Conservation (phyloP, 345 rosid genomes). For the Populus alba region DNA sequence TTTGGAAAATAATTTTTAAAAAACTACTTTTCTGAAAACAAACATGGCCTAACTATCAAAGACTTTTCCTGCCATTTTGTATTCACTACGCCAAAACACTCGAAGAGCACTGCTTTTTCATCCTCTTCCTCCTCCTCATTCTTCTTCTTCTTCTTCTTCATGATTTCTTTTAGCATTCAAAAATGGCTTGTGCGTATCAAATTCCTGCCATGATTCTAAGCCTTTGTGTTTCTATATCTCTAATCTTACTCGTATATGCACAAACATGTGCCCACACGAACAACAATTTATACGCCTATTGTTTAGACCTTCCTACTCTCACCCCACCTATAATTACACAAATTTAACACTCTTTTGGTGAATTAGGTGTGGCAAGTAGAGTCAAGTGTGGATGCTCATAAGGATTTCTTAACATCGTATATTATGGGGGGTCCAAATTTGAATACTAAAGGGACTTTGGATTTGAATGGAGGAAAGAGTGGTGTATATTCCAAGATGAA, state of each 20-base stretch:
- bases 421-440: conserved; percentile 20
- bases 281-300: conserved; percentile 18
- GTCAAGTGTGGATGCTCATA: conserved; percentile 23
- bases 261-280: conserved; percentile 10
- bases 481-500: conserved; percentile 25
- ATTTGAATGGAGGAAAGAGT: conserved; percentile 20
- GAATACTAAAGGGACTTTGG: conserved; percentile 23
- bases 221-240: conserved; percentile 1
- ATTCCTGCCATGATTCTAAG: background rate
- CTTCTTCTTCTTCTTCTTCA: background rate
- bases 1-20: no score
- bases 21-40: no score
- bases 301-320: conserved; percentile 30
- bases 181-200: conserved; percentile 6
- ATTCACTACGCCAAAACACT: no score
- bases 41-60: no score
- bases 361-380: conserved; percentile 94
- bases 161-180: background rate
- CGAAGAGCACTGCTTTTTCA: no score
- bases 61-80: no score
- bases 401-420: conserved; percentile 37
- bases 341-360: conserved; percentile 29
- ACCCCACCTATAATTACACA: conserved; percentile 14
- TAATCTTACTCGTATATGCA: conserved; percentile 1
- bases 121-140: no score